Evolutionary conservation across 1,284 basidiomycete genomes (phyloP), one percentile per base, ranked within the genome.

Genomic region (Cystobasidium sp.): DNA sequence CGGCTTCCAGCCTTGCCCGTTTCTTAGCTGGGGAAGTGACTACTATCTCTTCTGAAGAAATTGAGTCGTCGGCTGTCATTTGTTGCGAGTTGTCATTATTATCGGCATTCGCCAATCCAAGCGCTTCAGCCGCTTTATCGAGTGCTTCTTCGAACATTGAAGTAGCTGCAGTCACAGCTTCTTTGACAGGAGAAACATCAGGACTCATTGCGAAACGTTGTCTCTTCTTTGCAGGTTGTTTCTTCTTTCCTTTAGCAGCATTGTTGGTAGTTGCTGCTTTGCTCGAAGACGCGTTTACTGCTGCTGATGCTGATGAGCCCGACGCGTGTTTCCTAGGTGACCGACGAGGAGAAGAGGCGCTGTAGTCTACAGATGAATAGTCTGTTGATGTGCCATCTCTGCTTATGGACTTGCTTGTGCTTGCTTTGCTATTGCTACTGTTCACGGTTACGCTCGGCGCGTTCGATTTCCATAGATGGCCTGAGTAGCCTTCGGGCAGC

Each of bases 391-490:
- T 56, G 8, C 14, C 9, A n/a, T 59, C 56, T 18, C 10, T 43
- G 5, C 9, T 59, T 18, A 6, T 41, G 18, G 18, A 20, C 56
- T 43, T 59, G 56, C 56, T 59, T 59, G 56, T 59, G 56, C 56
- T 59, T 41, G 56, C 56, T 59, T 31, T 10, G 20, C 9, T 9
- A 52, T 49, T 52, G 20, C 46, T 51, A 16, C 22, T 44, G 31
- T 24, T 47, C 24, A 20, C 52, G 14, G 37, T 39, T 20, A 66
- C 62, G 16, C 49, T 55, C 9, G 70, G 70, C 43, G 46, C 63
- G 44, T 73, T 73, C 24, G 59, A 64, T 46, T 58, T 65, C 70
- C 70, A 73, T 18, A 73, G 24, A 52, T 73, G 70, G 9, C 70
- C 70, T 0, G 63, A 46, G 24, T 73, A 73, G 1, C 70, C 70